Percentiles rank a stretch among this genome's conserved stretches.
These are phyloP conservation scores for Saccharomyces hybrid DNA, from an alignment of 1,139 yeast genomes.

Conservation along the genomic window DNA sequence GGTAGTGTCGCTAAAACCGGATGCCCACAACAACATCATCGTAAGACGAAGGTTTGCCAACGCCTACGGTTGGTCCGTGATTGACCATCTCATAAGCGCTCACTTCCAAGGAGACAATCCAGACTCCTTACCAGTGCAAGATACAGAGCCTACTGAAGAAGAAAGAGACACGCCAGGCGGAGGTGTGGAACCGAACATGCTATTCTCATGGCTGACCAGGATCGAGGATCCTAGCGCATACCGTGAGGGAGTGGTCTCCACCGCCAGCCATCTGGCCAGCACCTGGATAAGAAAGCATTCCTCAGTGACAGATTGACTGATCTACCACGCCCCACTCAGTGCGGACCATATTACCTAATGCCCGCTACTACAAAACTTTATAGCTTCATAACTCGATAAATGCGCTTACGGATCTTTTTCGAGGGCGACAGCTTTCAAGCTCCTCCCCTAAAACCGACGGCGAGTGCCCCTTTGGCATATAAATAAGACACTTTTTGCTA, in stretches of 20 bases:
- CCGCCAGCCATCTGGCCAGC: slow-evolving; percentile 1
- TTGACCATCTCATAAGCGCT: slow-evolving; percentile 65
- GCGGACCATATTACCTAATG: not conserved
- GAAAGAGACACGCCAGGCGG: not conserved
- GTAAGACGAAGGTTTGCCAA: slow-evolving; percentile 73
- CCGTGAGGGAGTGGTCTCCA: slow-evolving; percentile 6
- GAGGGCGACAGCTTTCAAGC: not conserved
- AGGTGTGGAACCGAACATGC: slow-evolving; percentile 6
- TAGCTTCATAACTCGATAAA: not conserved
- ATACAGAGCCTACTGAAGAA: not conserved
- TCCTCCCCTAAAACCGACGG: not conserved
- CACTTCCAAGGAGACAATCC: slow-evolving; percentile 40
- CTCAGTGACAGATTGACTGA: not conserved
- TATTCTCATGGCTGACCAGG: slow-evolving; percentile 9
- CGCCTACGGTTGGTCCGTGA: slow-evolving; percentile 95
- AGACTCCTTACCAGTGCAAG: not conserved
- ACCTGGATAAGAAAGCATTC: not conserved
- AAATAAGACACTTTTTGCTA: not conserved
- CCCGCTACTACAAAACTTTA: not conserved
- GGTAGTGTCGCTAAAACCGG: slow-evolving; percentile 74
- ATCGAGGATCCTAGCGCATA: slow-evolving; percentile 2
- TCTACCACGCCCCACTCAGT: too few species aligned
- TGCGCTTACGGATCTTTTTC: slow-evolving; percentile 1
- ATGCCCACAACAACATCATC: slow-evolving; percentile 46
- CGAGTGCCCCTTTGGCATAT: not conserved